A percentile compares a stretch with the other conserved stretches of the same genome.
phyloP scores from a whole-genome alignment of 768 basidiomycete genomes.

The Lactarius pseudohatsudake region DNA sequence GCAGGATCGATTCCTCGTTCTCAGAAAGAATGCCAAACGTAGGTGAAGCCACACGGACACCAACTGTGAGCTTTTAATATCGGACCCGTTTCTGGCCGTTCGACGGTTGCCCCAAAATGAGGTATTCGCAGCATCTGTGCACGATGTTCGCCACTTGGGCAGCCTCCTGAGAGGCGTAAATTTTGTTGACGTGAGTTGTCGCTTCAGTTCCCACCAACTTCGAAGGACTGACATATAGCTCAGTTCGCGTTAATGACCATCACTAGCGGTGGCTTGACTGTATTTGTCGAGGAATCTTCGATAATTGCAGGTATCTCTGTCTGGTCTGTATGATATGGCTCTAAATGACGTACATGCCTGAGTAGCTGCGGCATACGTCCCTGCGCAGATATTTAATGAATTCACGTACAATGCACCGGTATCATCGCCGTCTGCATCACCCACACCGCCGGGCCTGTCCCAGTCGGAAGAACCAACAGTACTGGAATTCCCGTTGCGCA shows the following conservation, averaged over 20 bases:
- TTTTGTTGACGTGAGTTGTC: constrained; percentile 66
- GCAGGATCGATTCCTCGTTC: background rate
- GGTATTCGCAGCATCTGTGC: constrained; percentile 70
- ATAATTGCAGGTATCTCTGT: constrained; percentile 66
- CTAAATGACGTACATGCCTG: constrained; percentile 1
- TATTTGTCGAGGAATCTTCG: constrained; percentile 84
- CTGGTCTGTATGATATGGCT: background rate
- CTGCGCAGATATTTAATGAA: constrained; percentile 74
- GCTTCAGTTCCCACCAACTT: background rate
- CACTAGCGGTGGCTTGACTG: constrained; percentile 64
- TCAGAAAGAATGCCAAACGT: constrained; percentile 4
- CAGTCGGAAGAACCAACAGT: constrained; percentile 39
- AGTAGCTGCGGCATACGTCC: constrained; percentile 84
- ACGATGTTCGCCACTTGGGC: constrained; percentile 81
- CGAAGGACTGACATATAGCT: constrained; percentile 8
- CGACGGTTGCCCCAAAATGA: constrained; percentile 27
- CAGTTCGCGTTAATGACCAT: constrained; percentile 77
- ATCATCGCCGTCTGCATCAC: constrained; percentile 30
- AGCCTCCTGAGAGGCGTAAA: constrained; percentile 79
- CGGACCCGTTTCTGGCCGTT: background rate
- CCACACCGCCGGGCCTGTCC: constrained; percentile 29
- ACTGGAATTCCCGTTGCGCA: constrained; percentile 83
- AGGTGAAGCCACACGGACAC: constrained; percentile 5
- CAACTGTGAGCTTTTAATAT: constrained; percentile 15
- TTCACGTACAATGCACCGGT: constrained; percentile 59